Percentiles rank a stretch among this genome's conserved stretches.
These are phyloP conservation scores for Pochonia chlamydosporia DNA, from an alignment of 2,329 filamentous ascomycete species.

Conservation along the genomic window DNA sequence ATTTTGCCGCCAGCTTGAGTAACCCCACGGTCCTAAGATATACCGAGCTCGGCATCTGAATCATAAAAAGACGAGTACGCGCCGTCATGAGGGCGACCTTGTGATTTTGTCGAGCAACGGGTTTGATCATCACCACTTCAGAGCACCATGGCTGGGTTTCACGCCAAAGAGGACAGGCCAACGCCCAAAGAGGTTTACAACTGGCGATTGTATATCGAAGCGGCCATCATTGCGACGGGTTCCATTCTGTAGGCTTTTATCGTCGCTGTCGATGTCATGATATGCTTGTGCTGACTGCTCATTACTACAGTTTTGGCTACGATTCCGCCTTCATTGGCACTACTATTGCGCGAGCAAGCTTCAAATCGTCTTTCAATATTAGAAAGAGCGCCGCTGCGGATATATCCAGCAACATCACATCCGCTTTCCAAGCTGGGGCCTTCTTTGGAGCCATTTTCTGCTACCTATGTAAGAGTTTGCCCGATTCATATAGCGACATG, in stretches of 20 bases:
- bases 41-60: too few species aligned
- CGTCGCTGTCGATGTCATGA: too few species aligned
- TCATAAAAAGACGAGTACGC: too few species aligned
- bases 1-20: not conserved
- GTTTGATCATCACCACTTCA: not conserved
- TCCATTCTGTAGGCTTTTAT: too few species aligned
- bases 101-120: not conserved
- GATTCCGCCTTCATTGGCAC: slow-evolving; percentile 50
- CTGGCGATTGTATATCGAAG: slow-evolving; percentile 41
- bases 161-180: slow-evolving; percentile 47
- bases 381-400: slow-evolving; percentile 15
- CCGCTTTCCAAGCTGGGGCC: not conserved
- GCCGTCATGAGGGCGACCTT: not conserved
- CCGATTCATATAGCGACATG: not conserved
- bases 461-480: not conserved
- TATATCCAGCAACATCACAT: slow-evolving; percentile 3
- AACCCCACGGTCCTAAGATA: not conserved
- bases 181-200: slow-evolving; percentile 52
- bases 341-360: slow-evolving; percentile 43
- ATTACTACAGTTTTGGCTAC: slow-evolving; percentile 44
- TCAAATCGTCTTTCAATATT: slow-evolving; percentile 36
- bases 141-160: slow-evolving; percentile 30
- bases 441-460: slow-evolving; percentile 1
- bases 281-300: too few species aligned
- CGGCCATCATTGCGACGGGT: slow-evolving; percentile 42